Conservation (phyloP, 805 yeast genomes). For the Wickerhamiella cacticola region DNA sequence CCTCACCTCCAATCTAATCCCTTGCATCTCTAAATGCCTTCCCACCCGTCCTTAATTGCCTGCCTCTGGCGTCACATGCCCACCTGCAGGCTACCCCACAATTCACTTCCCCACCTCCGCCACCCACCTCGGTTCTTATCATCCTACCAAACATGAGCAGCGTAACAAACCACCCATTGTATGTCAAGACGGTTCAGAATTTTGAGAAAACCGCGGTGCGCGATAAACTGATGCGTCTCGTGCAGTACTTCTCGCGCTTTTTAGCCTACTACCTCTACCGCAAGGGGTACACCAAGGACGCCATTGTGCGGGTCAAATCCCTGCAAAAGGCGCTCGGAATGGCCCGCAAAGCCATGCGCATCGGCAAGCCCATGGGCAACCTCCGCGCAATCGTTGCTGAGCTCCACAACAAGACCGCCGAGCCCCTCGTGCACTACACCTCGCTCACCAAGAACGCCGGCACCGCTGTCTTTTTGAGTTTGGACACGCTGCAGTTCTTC, state of each 20-base stretch:
- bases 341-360: conserved; percentile 73
- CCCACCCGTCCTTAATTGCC: too few relatives aligned
- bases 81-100: background rate
- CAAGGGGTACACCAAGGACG: conserved; percentile 40
- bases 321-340: conserved; percentile 53
- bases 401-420: conserved; percentile 57
- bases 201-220: conserved; percentile 43
- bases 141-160: conserved; percentile 11
- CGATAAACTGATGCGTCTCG: conserved; percentile 65
- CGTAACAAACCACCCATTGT: conserved; percentile 21
- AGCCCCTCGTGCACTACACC: conserved; percentile 41
- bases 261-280: conserved; percentile 49
- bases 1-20: too few relatives aligned
- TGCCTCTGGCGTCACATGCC: too few relatives aligned
- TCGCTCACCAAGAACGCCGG: conserved; percentile 29
- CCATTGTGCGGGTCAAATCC: conserved; percentile 40
- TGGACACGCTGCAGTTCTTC: conserved; percentile 30
- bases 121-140: conserved; percentile 1
- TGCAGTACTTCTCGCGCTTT: conserved; percentile 72
- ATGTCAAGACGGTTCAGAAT: conserved; percentile 16
- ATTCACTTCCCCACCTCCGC: conserved; percentile 3
- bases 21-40: too few relatives aligned
- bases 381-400: conserved; percentile 56
- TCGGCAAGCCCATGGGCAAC: conserved; percentile 65
- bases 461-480: conserved; percentile 27